phyloP scores from a whole-genome alignment of 768 basidiomycete genomes.

The Tremella yokohamensis region DNA sequence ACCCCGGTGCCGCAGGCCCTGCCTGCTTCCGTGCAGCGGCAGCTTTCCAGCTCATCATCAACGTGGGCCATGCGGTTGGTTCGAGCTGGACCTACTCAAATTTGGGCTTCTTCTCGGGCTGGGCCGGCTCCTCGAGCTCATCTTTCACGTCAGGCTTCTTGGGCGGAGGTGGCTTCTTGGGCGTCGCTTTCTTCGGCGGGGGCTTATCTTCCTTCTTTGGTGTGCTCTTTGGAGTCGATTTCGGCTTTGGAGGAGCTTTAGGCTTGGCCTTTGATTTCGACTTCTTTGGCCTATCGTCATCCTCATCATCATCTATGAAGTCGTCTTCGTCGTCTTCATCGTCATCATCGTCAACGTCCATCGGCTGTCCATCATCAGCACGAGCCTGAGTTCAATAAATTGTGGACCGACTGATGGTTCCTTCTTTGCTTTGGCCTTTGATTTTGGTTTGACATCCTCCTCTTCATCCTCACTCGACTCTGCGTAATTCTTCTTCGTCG shows the following conservation, averaged over 20 bases:
- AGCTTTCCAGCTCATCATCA: constrained; percentile 57
- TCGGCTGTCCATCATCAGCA: constrained; percentile 28
- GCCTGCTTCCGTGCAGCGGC: constrained; percentile 26
- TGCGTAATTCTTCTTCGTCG: constrained; percentile 11
- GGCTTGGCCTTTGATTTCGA: constrained; percentile 27
- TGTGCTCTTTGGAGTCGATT: constrained; percentile 18
- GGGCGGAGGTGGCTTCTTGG: constrained; percentile 13
- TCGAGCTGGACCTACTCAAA: constrained; percentile 48
- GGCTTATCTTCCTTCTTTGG: constrained; percentile 23
- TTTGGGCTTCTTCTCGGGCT: constrained; percentile 50
- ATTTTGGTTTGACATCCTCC: constrained; percentile 19
- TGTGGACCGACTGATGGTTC: constrained; percentile 15
- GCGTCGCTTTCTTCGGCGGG: constrained; percentile 22
- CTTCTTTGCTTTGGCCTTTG: constrained; percentile 17
- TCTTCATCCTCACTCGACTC: constrained; percentile 23
- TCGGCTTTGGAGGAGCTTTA: constrained; percentile 11
- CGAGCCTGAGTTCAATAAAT: neutral
- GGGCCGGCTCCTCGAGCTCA: constrained; percentile 18
- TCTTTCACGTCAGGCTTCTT: constrained; percentile 20
- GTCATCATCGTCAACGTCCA: constrained; percentile 31
- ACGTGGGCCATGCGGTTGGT: neutral
- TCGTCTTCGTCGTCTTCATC: constrained; percentile 20
- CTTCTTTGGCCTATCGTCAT: constrained; percentile 21
- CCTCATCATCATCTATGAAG: constrained; percentile 34
- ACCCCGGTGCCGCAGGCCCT: constrained; percentile 53